phyloP scores from a whole-genome alignment of 768 basidiomycete species.

The Termitomyces sp. region DNA sequence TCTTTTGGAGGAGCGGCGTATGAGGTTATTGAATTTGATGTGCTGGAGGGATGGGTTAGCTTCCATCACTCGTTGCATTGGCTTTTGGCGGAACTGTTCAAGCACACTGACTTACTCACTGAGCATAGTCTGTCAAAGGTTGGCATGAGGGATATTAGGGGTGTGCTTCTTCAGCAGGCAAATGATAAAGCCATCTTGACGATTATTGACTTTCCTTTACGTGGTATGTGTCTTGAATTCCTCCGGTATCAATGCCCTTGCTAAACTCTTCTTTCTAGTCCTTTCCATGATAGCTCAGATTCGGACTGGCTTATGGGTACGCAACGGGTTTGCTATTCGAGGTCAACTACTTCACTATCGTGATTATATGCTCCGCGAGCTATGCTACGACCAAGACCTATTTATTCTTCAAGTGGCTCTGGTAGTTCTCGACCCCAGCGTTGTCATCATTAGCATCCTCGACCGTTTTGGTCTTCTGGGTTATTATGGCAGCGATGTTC shows the following conservation, averaged over 20 bases:
- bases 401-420: slow-evolving; percentile 79
- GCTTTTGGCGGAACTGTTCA: slow-evolving; percentile 85
- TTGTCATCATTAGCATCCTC: slow-evolving; percentile 78
- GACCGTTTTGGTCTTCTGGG: slow-evolving; percentile 81
- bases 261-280: slow-evolving; percentile 35
- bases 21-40: slow-evolving; percentile 71
- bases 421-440: slow-evolving; percentile 69
- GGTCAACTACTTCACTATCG: slow-evolving; percentile 95
- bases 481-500: slow-evolving; percentile 72
- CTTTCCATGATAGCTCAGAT: slow-evolving; percentile 93
- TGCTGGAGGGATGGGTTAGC: slow-evolving; percentile 77
- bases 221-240: slow-evolving; percentile 45
- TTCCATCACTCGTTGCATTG: slow-evolving; percentile 92
- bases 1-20: slow-evolving; percentile 55
- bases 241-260: background rate
- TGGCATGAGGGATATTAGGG: slow-evolving; percentile 49
- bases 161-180: slow-evolving; percentile 54
- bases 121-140: slow-evolving; percentile 46
- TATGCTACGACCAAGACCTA: slow-evolving; percentile 94
- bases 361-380: slow-evolving; percentile 91
- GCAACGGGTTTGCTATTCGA: slow-evolving; percentile 93
- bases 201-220: slow-evolving; percentile 81
- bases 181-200: slow-evolving; percentile 67
- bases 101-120: slow-evolving; percentile 66
- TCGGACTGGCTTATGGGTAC: slow-evolving; percentile 92